Evolutionary conservation across 768 basidiomycete species (phyloP).

Genomic region (Termitomyces sp.): DNA sequence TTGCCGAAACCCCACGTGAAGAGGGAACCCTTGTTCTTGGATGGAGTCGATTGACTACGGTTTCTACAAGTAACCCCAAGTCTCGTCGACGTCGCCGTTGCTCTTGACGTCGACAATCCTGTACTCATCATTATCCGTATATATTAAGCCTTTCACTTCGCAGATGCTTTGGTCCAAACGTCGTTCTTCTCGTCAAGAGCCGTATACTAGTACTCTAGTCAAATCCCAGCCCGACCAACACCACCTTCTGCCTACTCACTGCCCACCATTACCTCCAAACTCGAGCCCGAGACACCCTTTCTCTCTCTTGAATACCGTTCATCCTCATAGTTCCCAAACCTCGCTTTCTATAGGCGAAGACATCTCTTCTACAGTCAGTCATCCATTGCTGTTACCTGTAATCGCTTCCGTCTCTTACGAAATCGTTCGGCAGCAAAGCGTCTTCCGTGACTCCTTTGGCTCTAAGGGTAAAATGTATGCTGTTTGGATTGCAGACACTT

Average conservation of each 20-base stretch:
- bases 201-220: slow-evolving; percentile 8
- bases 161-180: slow-evolving; percentile 20
- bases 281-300: slow-evolving; percentile 11
- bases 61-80: slow-evolving; percentile 5
- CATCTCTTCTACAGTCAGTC: slow-evolving; percentile 6
- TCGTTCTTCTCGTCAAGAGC: slow-evolving; percentile 16
- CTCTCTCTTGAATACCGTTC: slow-evolving; percentile 9
- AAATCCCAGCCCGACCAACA: slow-evolving; percentile 15
- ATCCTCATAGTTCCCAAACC: slow-evolving; percentile 11
- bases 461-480: slow-evolving; percentile 7
- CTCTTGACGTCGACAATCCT: slow-evolving; percentile 5
- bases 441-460: not conserved
- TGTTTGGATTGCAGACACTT: not conserved
- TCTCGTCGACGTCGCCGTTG: slow-evolving; percentile 8
- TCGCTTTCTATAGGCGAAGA: slow-evolving; percentile 9
- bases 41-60: slow-evolving; percentile 13
- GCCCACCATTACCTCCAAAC: slow-evolving; percentile 11
- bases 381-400: not conserved
- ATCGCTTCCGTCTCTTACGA: slow-evolving; percentile 3
- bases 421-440: slow-evolving; percentile 5
- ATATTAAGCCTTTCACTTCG: not conserved
- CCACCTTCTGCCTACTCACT: slow-evolving; percentile 8
- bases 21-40: slow-evolving; percentile 15
- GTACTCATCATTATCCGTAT: slow-evolving; percentile 1
- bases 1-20: slow-evolving; percentile 17